Evolutionary conservation across 2,329 filamentous ascomycete species (phyloP).

Genomic region (Bretziella fagacearum): DNA sequence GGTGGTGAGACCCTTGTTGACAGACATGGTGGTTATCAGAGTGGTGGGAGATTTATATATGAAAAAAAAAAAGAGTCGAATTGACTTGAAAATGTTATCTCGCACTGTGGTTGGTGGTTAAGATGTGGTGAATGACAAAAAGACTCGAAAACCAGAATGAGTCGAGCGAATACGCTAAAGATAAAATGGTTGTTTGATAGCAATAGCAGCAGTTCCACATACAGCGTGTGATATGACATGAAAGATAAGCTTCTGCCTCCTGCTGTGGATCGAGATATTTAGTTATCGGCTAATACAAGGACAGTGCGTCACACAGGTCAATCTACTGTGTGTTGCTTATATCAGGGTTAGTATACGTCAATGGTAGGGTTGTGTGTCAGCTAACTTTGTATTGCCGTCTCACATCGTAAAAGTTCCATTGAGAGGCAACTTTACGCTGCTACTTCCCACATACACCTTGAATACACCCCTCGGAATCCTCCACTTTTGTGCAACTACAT

Average conservation of each 20-base stretch:
- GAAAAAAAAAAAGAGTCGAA: not conserved
- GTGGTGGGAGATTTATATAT: not conserved
- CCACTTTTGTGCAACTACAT: conserved; percentile 45
- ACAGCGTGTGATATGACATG: too few species aligned
- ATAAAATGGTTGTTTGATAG: too few species aligned
- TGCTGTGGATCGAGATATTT: too few species aligned
- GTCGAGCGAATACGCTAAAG: too few species aligned
- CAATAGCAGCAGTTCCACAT: not conserved
- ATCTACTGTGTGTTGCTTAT: not conserved
- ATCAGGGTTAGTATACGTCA: not conserved
- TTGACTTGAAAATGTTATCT: not conserved
- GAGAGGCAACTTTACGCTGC: conserved; percentile 29
- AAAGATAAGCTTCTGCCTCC: too few species aligned
- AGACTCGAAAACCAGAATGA: too few species aligned
- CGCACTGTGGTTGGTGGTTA: not conserved
- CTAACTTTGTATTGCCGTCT: not conserved
- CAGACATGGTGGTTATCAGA: conserved; percentile 1
- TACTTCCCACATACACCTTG: conserved; percentile 29
- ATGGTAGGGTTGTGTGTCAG: not conserved
- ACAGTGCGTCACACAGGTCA: not conserved
- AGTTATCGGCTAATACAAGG: not conserved
- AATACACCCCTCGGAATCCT: conserved; percentile 30
- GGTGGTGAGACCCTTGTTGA: conserved; percentile 42
- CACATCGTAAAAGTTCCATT: conserved; percentile 24
- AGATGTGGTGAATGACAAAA: not conserved